phyloP scores from a whole-genome alignment of 345 rosid species.

The Anastatica hierochuntica region DNA sequence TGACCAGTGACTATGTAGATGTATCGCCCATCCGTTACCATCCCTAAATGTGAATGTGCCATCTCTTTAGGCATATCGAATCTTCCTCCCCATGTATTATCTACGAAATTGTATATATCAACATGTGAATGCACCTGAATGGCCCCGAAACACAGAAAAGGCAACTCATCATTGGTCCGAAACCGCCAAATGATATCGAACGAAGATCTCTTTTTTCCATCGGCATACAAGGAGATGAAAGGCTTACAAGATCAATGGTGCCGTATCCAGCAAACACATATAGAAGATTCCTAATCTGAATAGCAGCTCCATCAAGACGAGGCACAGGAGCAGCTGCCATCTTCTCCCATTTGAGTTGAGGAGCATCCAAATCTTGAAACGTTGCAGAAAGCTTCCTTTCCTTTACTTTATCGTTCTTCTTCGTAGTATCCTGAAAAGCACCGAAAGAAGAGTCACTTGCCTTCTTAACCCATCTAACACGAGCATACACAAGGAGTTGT shows the following conservation, averaged over 20 bases:
- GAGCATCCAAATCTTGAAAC: slow-evolving; percentile 82
- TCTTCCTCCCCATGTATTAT: slow-evolving; percentile 81
- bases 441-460: no score
- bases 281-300: slow-evolving; percentile 67
- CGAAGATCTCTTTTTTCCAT: no score
- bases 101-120: slow-evolving; percentile 71
- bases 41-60: slow-evolving; percentile 99
- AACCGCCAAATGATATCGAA: neutral
- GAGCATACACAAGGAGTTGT: neutral
- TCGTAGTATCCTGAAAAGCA: slow-evolving; percentile 29
- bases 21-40: slow-evolving; percentile 89
- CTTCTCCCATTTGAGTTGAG: slow-evolving; percentile 73
- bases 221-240: neutral
- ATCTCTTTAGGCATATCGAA: slow-evolving; percentile 97
- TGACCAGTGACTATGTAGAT: slow-evolving; percentile 81
- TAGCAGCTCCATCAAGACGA: slow-evolving; percentile 87
- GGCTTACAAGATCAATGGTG: slow-evolving; percentile 62
- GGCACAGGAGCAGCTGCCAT: slow-evolving; percentile 89
- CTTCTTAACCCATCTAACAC: no score
- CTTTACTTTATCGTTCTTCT: slow-evolving; percentile 22
- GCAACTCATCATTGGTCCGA: neutral
- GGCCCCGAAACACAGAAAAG: neutral
- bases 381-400: slow-evolving; percentile 75
- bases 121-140: slow-evolving; percentile 87
- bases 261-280: slow-evolving; percentile 95